These are phyloP conservation scores for Ceratobasidium sp. DNA, from an alignment of 1,284 basidiomycete species.

Conservation along the genomic window DNA sequence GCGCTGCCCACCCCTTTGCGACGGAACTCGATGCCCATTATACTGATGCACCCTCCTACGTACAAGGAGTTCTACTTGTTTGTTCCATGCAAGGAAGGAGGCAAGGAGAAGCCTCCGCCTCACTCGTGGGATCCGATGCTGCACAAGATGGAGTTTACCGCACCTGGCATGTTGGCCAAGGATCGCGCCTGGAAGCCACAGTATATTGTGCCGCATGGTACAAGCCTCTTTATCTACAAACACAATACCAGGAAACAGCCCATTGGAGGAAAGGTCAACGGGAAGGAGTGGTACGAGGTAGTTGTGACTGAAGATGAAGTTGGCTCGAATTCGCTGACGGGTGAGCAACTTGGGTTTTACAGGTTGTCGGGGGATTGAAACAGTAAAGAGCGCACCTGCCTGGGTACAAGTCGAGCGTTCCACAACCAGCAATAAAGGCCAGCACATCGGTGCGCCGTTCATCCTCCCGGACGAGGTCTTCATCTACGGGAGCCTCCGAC, in stretches of 20 bases:
- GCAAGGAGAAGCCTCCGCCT: slow-evolving; percentile 78
- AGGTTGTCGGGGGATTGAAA: not conserved
- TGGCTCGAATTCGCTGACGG: slow-evolving; percentile 29
- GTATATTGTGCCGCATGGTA: slow-evolving; percentile 93
- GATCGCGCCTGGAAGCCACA: slow-evolving; percentile 93
- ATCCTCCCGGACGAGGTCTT: not conserved
- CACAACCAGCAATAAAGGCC: not conserved
- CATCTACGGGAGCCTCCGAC: not conserved
- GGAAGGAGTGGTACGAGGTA: slow-evolving; percentile 49
- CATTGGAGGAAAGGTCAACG: slow-evolving; percentile 51
- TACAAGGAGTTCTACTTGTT: slow-evolving; percentile 38
- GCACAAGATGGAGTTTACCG: slow-evolving; percentile 93
- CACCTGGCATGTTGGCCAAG: slow-evolving; percentile 85
- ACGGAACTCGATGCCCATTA: no score
- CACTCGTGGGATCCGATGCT: slow-evolving; percentile 89
- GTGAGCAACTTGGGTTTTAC: slow-evolving; percentile 9
- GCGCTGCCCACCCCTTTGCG: no score
- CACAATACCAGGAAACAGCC: slow-evolving; percentile 62
- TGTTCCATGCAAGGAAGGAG: slow-evolving; percentile 70
- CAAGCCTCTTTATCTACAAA: slow-evolving; percentile 85
- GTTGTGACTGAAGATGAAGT: slow-evolving; percentile 46
- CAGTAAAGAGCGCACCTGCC: slow-evolving; percentile 19
- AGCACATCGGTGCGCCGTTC: not conserved
- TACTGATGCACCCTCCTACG: slow-evolving; percentile 62
- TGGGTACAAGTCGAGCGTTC: slow-evolving; percentile 7